phyloP scores from a whole-genome alignment of 164 flowering plant species.

The Liriodendron chinense region DNA sequence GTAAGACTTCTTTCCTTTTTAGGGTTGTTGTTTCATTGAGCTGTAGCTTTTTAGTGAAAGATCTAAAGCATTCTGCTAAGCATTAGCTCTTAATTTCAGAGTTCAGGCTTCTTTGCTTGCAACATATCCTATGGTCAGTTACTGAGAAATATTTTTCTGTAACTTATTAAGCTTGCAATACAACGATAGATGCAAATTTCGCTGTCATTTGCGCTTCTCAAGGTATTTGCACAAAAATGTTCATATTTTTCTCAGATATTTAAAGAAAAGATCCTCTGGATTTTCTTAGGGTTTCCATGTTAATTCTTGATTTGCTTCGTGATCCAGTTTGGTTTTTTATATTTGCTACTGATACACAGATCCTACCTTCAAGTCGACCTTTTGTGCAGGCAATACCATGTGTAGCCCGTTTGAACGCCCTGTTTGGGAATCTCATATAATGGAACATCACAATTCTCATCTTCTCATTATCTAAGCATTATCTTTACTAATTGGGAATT shows the following conservation, averaged over 20 bases:
- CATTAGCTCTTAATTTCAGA: too few species aligned
- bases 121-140: neutral
- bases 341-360: neutral
- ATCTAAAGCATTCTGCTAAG: too few species aligned
- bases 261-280: neutral
- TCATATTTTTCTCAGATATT: neutral
- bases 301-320: neutral
- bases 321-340: neutral
- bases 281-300: neutral
- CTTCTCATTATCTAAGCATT: too few species aligned
- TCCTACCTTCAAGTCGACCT: neutral
- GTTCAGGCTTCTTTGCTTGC: too few species aligned
- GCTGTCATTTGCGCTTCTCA: neutral
- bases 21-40: neutral
- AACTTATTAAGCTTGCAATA: neutral
- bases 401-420: neutral
- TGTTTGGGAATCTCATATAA: too few species aligned
- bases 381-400: neutral
- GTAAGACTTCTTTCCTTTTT: neutral
- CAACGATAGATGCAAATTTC: neutral
- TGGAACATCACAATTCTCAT: too few species aligned
- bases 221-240: neutral
- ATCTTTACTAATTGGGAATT: too few species aligned
- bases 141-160: neutral
- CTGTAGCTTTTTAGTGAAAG: neutral